A percentile compares a stretch with the other conserved stretches of the same genome.
phyloP scores from a whole-genome alignment of 1,284 basidiomycete species.

The Gymnopus androsaceus region DNA sequence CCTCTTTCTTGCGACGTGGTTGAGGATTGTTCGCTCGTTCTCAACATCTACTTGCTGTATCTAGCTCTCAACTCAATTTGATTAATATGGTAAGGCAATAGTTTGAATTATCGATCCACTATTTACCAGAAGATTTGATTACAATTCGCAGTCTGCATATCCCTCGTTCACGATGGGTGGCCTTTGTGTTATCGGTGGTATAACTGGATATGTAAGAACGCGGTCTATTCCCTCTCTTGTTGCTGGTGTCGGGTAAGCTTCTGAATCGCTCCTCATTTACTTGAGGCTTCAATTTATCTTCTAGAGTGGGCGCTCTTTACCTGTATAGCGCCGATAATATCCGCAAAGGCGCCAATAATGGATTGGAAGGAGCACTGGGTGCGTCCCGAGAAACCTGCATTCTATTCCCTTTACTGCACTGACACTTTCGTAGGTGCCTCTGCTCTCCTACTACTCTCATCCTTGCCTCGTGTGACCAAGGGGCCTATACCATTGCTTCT shows the following conservation, averaged over 20 bases:
- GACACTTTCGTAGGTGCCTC: constrained; percentile 60
- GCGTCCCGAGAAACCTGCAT: constrained; percentile 28
- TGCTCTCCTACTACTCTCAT: constrained; percentile 76
- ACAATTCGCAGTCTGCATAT: constrained; percentile 66
- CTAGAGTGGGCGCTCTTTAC: constrained; percentile 71
- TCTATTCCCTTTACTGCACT: not conserved
- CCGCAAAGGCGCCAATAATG: constrained; percentile 69
- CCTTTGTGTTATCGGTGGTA: constrained; percentile 76
- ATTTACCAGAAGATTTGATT: no score
- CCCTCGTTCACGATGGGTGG: constrained; percentile 80
- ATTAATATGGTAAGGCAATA: no score
- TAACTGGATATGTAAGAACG: constrained; percentile 69
- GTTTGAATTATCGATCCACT: no score
- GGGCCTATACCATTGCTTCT: constrained; percentile 77
- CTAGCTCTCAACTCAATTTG: no score
- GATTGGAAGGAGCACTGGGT: constrained; percentile 78
- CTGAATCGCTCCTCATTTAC: not conserved
- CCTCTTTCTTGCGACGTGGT: no score
- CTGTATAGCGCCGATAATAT: constrained; percentile 77
- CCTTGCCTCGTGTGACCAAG: constrained; percentile 71
- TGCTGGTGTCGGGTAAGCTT: constrained; percentile 70
- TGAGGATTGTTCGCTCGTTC: no score
- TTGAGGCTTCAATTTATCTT: constrained; percentile 27
- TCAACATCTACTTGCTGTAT: no score
- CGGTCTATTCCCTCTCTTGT: constrained; percentile 79